A percentile compares a stretch with the other conserved stretches of the same genome.
These are phyloP conservation scores for Phytophthora meadii DNA, from an alignment of 352 stramenopile species.

Conservation along the genomic window DNA sequence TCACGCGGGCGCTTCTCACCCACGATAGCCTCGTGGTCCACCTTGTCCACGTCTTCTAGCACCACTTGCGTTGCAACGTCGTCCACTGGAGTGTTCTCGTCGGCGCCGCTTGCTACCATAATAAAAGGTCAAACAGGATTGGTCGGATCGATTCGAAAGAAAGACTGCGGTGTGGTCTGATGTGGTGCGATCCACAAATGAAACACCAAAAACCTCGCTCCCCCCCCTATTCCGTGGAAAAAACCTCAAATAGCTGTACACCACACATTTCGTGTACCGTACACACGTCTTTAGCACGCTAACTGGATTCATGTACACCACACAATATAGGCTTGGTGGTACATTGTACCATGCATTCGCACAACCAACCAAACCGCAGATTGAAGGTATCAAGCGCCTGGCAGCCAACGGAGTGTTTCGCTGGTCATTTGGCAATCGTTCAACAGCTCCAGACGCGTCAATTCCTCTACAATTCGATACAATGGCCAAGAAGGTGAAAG, in stretches of 20 bases:
- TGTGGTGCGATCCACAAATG: conserved; percentile 39
- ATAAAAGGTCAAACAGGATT: background rate
- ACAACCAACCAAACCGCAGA: conserved; percentile 30
- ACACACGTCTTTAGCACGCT: conserved; percentile 4
- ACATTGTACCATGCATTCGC: conserved; percentile 26
- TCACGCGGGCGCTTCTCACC: conserved; percentile 45
- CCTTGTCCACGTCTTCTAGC: conserved; percentile 33
- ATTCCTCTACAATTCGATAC: conserved; percentile 4
- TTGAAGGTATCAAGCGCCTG: conserved; percentile 49
- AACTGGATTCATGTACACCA: conserved; percentile 7
- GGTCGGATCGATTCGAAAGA: conserved; percentile 36
- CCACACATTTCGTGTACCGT: conserved; percentile 36
- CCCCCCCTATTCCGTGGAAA: conserved; percentile 16
- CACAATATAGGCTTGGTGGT: background rate
- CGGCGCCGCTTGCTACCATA: conserved; percentile 39
- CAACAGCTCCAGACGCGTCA: conserved; percentile 12
- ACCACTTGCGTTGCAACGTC: conserved; percentile 16
- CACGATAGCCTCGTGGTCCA: conserved; percentile 17
- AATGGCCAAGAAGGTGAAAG: conserved; percentile 68
- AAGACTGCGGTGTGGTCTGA: conserved; percentile 33
- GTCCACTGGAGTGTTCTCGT: conserved; percentile 27
- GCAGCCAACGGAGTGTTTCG: conserved; percentile 24
- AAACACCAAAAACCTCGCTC: conserved; percentile 44
- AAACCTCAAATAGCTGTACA: conserved; percentile 35
- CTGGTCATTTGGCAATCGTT: conserved; percentile 46